Evolutionary conservation across 345 rosid species (phyloP).

Genomic region (Brassica carinata): DNA sequence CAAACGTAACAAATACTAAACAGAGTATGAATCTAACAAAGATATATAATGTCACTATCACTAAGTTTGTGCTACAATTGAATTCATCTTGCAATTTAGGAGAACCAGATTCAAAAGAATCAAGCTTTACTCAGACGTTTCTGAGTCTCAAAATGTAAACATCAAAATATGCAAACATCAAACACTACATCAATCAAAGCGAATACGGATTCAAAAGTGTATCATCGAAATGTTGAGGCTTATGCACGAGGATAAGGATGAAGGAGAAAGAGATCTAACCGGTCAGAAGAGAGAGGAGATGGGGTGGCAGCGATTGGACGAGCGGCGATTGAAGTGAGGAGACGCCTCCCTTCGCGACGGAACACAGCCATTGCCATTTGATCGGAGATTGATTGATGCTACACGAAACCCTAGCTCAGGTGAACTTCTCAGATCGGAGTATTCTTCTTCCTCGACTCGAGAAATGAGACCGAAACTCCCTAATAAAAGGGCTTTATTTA

Average conservation of each 20-base stretch:
- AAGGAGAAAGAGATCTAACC: background rate
- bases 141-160: background rate
- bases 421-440: conserved; percentile 17
- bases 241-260: background rate
- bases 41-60: background rate
- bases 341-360: conserved; percentile 15
- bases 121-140: conserved; percentile 11
- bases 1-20: background rate
- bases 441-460: conserved; percentile 10
- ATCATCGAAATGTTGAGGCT: background rate
- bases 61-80: background rate
- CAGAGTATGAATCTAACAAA: background rate
- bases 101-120: background rate
- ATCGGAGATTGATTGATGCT: background rate
- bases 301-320: background rate
- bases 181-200: background rate
- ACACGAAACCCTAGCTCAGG: conserved; percentile 35
- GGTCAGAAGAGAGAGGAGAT: conserved; percentile 1
- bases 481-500: conserved; percentile 24
- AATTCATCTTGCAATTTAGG: background rate
- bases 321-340: conserved; percentile 5
- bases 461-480: conserved; percentile 18
- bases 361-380: conserved; percentile 6
- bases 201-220: background rate
- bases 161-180: background rate